Base-by-base conservation (phyloP, 2,329 filamentous ascomycete genomes). In the Helicocarpus griseus region DNA sequence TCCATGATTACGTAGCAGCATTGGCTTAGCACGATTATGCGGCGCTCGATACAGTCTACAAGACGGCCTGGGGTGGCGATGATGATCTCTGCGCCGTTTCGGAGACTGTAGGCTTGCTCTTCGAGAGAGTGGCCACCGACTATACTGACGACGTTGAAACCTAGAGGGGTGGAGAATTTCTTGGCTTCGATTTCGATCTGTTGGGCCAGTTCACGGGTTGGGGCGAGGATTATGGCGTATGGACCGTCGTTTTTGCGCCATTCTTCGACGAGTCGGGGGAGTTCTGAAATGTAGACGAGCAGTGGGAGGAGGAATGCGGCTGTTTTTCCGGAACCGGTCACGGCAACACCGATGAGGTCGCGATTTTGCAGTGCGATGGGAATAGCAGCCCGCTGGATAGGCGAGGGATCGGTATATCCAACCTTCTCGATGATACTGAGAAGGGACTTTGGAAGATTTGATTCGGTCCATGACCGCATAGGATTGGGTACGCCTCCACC, bases 1-100 rank as follows among this genome's bases (percentile, higher is more conserved):
- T 98, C 93, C 91, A 98, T 96, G 70, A 98, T 95, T 52, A 97
- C 81, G 71, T 97, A 97, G 73, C 90, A 95, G 69, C 93, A 97
- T 70, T 97, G 93, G n/a, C 83, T 84, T 45, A 97, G 80, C 1
- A 98, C 91, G 1, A 97, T 77, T 28, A 97, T 82, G 31, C 91
- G 85, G 17, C 93, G 81, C 69, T 98, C 93, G 60, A 98, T 93
- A 69, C 90, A 97, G 73, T 98, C 93, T 7, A 97, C 87, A 0
- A 98, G 80, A 78, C 93, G 90, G 72, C 93, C 93, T 0, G 93
- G 93, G 0, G 93, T 98, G n/a, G 93, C 93, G 58, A 98, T 95
- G 63, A 98, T 87, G 59, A 98, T 97, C 68, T 98, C 91, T 1
- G 91, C 91, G 51, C 93, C 93, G 61, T 96, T 88, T 31, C 90